phyloP scores from a whole-genome alignment of 768 basidiomycete genomes.

The Pisolithus albus region DNA sequence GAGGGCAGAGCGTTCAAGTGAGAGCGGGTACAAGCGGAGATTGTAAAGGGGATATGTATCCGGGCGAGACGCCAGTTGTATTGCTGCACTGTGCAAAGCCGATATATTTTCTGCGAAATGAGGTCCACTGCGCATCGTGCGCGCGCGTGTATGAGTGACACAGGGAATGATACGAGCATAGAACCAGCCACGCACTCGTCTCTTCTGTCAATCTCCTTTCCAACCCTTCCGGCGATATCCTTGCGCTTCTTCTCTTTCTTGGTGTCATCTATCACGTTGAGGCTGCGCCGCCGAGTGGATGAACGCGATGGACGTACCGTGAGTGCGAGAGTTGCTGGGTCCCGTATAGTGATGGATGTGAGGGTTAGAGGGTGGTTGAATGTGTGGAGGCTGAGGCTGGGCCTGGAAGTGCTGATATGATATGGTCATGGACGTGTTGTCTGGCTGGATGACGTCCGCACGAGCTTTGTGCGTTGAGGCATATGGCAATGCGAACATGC shows the following conservation, averaged over 20 bases:
- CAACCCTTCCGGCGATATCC: slow-evolving; percentile 62
- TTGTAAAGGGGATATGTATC: slow-evolving; percentile 59
- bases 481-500: slow-evolving; percentile 59
- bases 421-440: slow-evolving; percentile 11
- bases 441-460: slow-evolving; percentile 25
- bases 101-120: slow-evolving; percentile 59
- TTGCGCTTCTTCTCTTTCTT: slow-evolving; percentile 64
- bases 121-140: slow-evolving; percentile 39
- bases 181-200: slow-evolving; percentile 54
- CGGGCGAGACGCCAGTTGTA: slow-evolving; percentile 63
- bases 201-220: slow-evolving; percentile 69
- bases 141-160: slow-evolving; percentile 8
- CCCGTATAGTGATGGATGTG: slow-evolving; percentile 37
- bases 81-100: slow-evolving; percentile 49
- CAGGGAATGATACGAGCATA: not conserved
- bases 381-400: slow-evolving; percentile 4
- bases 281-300: slow-evolving; percentile 8
- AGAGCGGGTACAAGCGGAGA: slow-evolving; percentile 64
- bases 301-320: slow-evolving; percentile 27
- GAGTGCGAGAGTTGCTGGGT: slow-evolving; percentile 32
- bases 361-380: slow-evolving; percentile 15
- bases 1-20: slow-evolving; percentile 70
- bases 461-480: slow-evolving; percentile 41
- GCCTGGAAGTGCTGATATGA: slow-evolving; percentile 9
- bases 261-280: slow-evolving; percentile 32